Percentiles rank a stretch among this genome's conserved stretches.
phyloP scores from a whole-genome alignment of 83 land plant species.

The Diphasiastrum complanatum region DNA sequence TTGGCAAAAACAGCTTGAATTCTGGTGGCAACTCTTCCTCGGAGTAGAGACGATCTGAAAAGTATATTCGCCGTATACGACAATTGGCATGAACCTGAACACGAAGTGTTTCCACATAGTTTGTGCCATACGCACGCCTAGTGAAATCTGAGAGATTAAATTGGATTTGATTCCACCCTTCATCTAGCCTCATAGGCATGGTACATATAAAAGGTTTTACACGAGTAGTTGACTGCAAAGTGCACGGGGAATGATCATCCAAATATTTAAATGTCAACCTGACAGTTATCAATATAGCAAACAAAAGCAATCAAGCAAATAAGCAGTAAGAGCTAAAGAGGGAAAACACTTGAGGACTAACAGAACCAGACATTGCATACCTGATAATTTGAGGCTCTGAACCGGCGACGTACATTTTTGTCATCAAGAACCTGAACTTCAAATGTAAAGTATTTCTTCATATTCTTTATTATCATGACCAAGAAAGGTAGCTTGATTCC shows the following conservation, averaged over 20 bases:
- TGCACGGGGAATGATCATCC: background rate
- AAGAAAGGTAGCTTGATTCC: conserved; percentile 87
- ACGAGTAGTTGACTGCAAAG: conserved; percentile 61
- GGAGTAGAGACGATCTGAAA: conserved; percentile 88
- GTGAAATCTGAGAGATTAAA: conserved; percentile 82
- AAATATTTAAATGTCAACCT: background rate
- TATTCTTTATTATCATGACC: conserved; percentile 87
- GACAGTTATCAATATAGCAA: too few species aligned
- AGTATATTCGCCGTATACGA: conserved; percentile 88
- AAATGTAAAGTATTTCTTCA: conserved; percentile 90
- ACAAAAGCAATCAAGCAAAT: background rate
- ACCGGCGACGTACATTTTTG: conserved; percentile 89
- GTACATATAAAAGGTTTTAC: conserved; percentile 94
- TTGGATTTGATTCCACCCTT: conserved; percentile 94
- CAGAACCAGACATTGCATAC: conserved; percentile 34
- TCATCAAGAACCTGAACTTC: conserved; percentile 95
- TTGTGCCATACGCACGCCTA: conserved; percentile 87
- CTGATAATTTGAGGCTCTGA: conserved; percentile 91
- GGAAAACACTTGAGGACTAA: background rate
- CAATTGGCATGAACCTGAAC: conserved; percentile 99
- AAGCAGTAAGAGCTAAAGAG: background rate
- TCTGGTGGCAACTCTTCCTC: conserved; percentile 98
- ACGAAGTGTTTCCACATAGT: conserved; percentile 86
- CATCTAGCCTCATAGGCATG: conserved; percentile 86
- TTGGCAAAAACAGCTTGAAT: conserved; percentile 88